Base-by-base conservation (phyloP, 1,284 basidiomycete genomes). In the Abortiporus biennis region DNA sequence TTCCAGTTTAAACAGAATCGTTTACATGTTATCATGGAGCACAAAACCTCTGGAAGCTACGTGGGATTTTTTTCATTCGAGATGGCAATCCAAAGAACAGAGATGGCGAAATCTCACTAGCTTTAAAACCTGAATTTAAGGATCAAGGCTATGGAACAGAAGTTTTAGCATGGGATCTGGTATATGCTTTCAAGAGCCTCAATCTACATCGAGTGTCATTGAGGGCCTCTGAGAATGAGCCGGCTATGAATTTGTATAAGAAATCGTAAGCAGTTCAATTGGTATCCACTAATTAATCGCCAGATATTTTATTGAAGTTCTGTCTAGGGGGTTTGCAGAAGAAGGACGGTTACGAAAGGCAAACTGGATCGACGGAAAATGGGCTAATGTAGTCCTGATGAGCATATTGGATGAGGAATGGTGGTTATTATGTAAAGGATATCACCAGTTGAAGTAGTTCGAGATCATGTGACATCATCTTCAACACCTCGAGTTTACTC, bases 351-450 rank as follows among this genome's bases (percentile, higher is more conserved):
- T 42, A 8, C 40, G 44, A 11, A 36, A 45, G 16, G 40, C 31
- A 9, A 9, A 36, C n/a, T 45, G 44, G 44, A 23, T 41, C 9
- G 44, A 45, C 30, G 44, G 44, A 8, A 34, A 36, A 21, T 45
- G 39, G 44, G 16, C 35, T 19, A 40, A 45, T 29, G 16, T 36
- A 23, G 25, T 45, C 19, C 23, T 36, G 8, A 42, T 45, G 44
- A 24, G 42, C 6, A 36, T 45, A 4, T 23, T 45, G 4, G 44
- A 45, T 21, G 32, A 42, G 17, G 44, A 45, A 36, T 45, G 44
- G 44, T 16, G 15, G 13, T 35, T 36, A 36, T 21, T 20, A 24
- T 13, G 16, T n/a, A 22, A 21, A 15, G 19, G 11, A 23, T 11
- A 11, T 11, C 32, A 8, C 27, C 27, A 9, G 27, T 8, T 29